Conservation (phyloP, 306 rosid species). For the Acacia crassicarpa region DNA sequence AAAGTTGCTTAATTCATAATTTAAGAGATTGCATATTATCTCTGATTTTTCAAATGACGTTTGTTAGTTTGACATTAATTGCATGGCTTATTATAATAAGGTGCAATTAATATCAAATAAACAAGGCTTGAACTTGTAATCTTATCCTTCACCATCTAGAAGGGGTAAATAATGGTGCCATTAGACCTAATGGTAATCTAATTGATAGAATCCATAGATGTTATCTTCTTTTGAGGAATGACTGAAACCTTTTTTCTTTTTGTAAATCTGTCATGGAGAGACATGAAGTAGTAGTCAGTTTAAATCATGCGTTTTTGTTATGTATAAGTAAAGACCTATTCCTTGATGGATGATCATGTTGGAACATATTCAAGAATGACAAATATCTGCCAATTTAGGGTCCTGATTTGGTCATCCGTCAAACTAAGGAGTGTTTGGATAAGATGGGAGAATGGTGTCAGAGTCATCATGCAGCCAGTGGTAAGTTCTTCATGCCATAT, state of each 20-base stretch:
- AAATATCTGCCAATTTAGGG: constrained; percentile 60
- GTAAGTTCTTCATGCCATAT: constrained; percentile 52
- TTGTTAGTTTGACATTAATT: too few relatives aligned
- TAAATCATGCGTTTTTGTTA: constrained; percentile 14
- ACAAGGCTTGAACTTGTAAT: constrained; percentile 5
- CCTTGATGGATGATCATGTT: constrained; percentile 10
- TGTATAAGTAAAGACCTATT: neutral
- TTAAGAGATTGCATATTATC: neutral
- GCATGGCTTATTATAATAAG: too few relatives aligned
- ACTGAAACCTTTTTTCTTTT: neutral
- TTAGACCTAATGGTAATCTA: neutral
- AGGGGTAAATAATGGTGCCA: neutral
- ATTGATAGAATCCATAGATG: neutral
- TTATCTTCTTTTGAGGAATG: neutral
- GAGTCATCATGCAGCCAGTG: constrained; percentile 88
- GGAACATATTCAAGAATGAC: constrained; percentile 5
- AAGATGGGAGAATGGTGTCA: constrained; percentile 98
- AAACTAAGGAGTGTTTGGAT: constrained; percentile 80
- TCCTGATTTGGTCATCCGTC: constrained; percentile 94
- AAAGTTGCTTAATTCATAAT: constrained; percentile 7
- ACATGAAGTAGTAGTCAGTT: constrained; percentile 8
- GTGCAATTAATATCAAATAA: too few relatives aligned
- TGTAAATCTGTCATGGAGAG: neutral
- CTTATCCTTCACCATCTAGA: constrained; percentile 4
- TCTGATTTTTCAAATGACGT: neutral